Percentiles rank a stretch among this genome's conserved stretches.
These are phyloP conservation scores for Cladosporium cucumerinum DNA, from an alignment of 2,329 filamentous ascomycete genomes.

Conservation along the genomic window DNA sequence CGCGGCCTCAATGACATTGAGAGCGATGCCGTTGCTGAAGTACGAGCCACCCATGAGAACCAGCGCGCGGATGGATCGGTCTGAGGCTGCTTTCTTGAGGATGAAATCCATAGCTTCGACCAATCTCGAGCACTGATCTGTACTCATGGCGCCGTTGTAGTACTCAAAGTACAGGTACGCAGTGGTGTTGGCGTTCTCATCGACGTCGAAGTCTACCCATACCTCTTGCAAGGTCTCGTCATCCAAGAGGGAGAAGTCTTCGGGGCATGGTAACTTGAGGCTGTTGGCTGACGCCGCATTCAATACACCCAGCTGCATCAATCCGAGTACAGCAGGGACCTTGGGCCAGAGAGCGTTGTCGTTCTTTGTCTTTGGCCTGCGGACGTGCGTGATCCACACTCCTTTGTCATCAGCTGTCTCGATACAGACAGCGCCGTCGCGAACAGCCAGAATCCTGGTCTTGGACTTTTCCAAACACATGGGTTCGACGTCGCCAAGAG, in stretches of 20 bases:
- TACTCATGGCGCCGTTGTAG: slow-evolving; percentile 47
- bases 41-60: slow-evolving; percentile 44
- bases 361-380: slow-evolving; percentile 38
- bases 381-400: slow-evolving; percentile 43
- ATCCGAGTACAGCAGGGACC: slow-evolving; percentile 37
- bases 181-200: slow-evolving; percentile 29
- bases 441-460: slow-evolving; percentile 36
- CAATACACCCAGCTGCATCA: slow-evolving; percentile 37
- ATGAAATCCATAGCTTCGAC: slow-evolving; percentile 39
- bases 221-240: slow-evolving; percentile 40
- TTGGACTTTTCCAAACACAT: slow-evolving; percentile 20
- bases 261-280: slow-evolving; percentile 21
- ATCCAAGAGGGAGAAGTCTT: slow-evolving; percentile 32
- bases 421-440: slow-evolving; percentile 36
- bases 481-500: slow-evolving; percentile 18
- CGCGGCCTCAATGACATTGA: slow-evolving; percentile 44
- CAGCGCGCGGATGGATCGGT: slow-evolving; percentile 35
- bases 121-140: slow-evolving; percentile 38
- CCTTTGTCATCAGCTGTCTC: slow-evolving; percentile 40
- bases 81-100: slow-evolving; percentile 29
- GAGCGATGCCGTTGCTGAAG: slow-evolving; percentile 45
- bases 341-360: slow-evolving; percentile 44
- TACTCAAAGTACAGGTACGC: slow-evolving; percentile 45
- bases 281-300: slow-evolving; percentile 18
- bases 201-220: slow-evolving; percentile 38